Evolutionary conservation across 2,329 filamentous ascomycete species (phyloP).

Genomic region (Penicillium sp.): DNA sequence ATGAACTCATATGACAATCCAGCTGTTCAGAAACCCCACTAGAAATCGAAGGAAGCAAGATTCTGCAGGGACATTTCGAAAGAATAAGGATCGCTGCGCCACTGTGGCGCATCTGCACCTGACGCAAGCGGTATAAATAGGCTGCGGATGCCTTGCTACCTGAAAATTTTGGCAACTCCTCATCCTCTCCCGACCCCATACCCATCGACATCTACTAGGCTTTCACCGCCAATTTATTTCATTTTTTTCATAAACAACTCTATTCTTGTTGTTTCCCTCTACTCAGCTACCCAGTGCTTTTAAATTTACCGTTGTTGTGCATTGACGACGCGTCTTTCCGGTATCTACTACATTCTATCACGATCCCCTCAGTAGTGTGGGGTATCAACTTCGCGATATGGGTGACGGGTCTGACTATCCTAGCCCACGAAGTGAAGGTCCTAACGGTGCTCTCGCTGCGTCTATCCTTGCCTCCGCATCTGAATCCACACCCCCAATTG

Average conservation of each 20-base stretch:
- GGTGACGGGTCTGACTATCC: constrained; percentile 45
- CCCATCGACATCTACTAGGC: constrained; percentile 14
- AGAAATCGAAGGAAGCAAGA: constrained; percentile 1
- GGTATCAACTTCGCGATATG: constrained; percentile 38
- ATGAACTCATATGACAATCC: constrained; percentile 2
- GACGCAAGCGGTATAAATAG: constrained; percentile 11
- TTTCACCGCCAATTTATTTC: constrained; percentile 11
- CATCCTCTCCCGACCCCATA: constrained; percentile 10
- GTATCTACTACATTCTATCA: constrained; percentile 22
- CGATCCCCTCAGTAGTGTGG: constrained; percentile 30
- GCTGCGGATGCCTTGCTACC: constrained; percentile 29
- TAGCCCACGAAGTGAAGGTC: constrained; percentile 46
- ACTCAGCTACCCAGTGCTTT: not conserved
- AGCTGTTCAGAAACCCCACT: constrained; percentile 13
- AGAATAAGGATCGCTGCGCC: constrained; percentile 15
- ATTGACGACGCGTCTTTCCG: constrained; percentile 23
- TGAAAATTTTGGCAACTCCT: constrained; percentile 29
- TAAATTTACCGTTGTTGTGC: constrained; percentile 9
- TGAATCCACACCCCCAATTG: constrained; percentile 33
- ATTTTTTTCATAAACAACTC: not conserved
- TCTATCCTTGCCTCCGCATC: constrained; percentile 38
- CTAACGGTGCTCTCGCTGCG: constrained; percentile 33
- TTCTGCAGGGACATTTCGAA: constrained; percentile 1
- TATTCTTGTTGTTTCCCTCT: not conserved
- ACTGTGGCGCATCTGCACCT: constrained; percentile 16